Percentiles rank a stretch among this genome's conserved stretches.
Evolutionary conservation across 805 yeast species (phyloP).

Genomic region (Wickerhamiella hasegawae): DNA sequence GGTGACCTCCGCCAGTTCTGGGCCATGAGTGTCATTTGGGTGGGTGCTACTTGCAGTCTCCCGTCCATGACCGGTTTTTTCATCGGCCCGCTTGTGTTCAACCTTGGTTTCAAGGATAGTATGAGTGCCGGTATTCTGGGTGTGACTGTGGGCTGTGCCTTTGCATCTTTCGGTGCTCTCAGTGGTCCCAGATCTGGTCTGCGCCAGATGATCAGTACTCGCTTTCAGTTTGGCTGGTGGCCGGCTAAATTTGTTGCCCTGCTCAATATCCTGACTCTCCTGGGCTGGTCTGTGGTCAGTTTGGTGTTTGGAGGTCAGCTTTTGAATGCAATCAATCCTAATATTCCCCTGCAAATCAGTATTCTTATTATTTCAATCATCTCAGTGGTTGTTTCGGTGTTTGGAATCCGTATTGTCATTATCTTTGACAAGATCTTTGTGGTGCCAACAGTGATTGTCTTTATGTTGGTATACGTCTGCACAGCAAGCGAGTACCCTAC

Average conservation of each 20-base stretch:
- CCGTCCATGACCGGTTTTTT: conserved; percentile 78
- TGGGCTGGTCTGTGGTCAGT: conserved; percentile 90
- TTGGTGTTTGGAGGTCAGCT: conserved; percentile 82
- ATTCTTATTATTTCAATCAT: conserved; percentile 51
- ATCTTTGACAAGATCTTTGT: conserved; percentile 53
- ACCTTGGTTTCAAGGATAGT: conserved; percentile 50
- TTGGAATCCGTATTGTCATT: conserved; percentile 61
- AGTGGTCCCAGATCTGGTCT: conserved; percentile 89
- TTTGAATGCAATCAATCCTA: conserved; percentile 42
- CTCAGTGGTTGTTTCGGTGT: conserved; percentile 51
- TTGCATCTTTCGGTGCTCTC: conserved; percentile 70
- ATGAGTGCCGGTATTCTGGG: conserved; percentile 48
- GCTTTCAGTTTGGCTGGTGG: conserved; percentile 77
- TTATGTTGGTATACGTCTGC: conserved; percentile 47
- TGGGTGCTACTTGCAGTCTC: conserved; percentile 79
- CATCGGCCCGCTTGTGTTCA: conserved; percentile 57
- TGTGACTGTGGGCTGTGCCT: conserved; percentile 47
- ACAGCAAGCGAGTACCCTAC: conserved; percentile 20
- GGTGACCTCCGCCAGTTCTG: conserved; percentile 13
- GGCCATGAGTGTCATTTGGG: conserved; percentile 56
- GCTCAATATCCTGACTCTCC: conserved; percentile 54
- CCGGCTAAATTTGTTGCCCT: conserved; percentile 61
- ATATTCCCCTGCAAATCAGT: conserved; percentile 57
- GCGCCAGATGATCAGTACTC: conserved; percentile 71
- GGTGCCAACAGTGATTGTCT: conserved; percentile 51